Base-by-base conservation (phyloP, 257 asterid species). In the Capsicum pubescens region DNA sequence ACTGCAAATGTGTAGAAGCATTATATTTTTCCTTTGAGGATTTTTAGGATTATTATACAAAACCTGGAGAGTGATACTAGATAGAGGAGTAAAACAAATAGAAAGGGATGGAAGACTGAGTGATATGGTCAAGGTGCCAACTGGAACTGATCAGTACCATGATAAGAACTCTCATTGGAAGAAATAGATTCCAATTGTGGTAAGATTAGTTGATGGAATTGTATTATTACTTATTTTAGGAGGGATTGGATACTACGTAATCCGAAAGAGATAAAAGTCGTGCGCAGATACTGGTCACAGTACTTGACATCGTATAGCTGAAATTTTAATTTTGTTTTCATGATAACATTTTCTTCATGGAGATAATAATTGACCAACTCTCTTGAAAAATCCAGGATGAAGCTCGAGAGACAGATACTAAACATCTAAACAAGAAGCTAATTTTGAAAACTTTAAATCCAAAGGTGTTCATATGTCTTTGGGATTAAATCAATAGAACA, bases 121-220 rank as follows among this genome's bases (percentile, higher is more conserved):
- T 26, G 1, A 26, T 26, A 26, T 26, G 26, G 26, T 26, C 26
- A 26, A 26, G 26, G 1, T 26, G 26, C 26, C 26, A 26, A 26
- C 26, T 26, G 26, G 26, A 26, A 26, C 26, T 26, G 26, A 26
- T 26, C 1, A 26, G 26, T 26, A 26, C 1, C 26, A 26, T 26
- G 26, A 26, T 26, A 26, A 26, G 26, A 26, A 26, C 26, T 26
- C 26, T 26, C 26, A 26, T 26, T 44, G 78, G 26, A 35, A 3
- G 39, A 67, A 69, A 69, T 93, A 97, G 99, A 90, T 88, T 2
- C 84, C 90, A 3, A 64, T 93, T 54, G 85, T 89, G 83, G 92
- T 91, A 35, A 92, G 83, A 12, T 90, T 90, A 80, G 98, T 86
- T 84, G 95, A 95, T 90, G 97, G 92, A 32, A 81, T 94, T 17